phyloP scores from a whole-genome alignment of 2,329 filamentous ascomycete genomes.

The Drechslera avenae region DNA sequence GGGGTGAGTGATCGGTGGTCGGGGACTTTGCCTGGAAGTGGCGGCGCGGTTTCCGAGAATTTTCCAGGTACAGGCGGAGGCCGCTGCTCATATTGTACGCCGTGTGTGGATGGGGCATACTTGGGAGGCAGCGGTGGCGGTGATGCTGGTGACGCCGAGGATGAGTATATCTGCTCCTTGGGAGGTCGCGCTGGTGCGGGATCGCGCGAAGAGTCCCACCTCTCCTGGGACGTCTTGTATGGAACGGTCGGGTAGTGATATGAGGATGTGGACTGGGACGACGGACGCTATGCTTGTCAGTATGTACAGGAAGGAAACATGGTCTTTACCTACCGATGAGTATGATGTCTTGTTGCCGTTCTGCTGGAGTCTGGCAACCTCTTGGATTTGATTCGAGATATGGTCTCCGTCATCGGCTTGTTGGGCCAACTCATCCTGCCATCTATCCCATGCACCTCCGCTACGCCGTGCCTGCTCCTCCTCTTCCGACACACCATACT shows the following conservation, averaged over 20 bases:
- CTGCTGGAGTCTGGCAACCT: conserved; percentile 51
- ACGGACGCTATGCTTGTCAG: conserved; percentile 32
- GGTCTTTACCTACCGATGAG: conserved; percentile 26
- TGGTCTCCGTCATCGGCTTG: conserved; percentile 51
- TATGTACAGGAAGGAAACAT: background rate
- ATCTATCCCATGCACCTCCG: conserved; percentile 60
- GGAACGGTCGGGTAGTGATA: conserved; percentile 56
- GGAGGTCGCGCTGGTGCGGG: conserved; percentile 49
- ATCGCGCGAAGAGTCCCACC: conserved; percentile 32
- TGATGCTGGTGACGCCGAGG: conserved; percentile 27
- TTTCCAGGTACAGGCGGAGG: conserved; percentile 41
- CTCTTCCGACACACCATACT: conserved; percentile 62
- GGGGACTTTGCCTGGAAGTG: conserved; percentile 42
- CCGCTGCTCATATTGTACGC: conserved; percentile 14
- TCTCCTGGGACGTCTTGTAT: conserved; percentile 44
- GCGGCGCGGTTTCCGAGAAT: conserved; percentile 30
- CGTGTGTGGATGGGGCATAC: conserved; percentile 25
- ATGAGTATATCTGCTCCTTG: conserved; percentile 35
- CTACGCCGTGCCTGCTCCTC: conserved; percentile 62
- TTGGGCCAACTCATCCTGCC: conserved; percentile 51
- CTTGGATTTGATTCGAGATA: conserved; percentile 58
- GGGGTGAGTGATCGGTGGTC: conserved; percentile 39
- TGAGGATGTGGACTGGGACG: conserved; percentile 34
- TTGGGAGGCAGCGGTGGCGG: conserved; percentile 41
- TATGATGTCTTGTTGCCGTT: conserved; percentile 31